Conservation (phyloP, 2,329 filamentous ascomycete species). For the Gaeumannomyces tritici region DNA sequence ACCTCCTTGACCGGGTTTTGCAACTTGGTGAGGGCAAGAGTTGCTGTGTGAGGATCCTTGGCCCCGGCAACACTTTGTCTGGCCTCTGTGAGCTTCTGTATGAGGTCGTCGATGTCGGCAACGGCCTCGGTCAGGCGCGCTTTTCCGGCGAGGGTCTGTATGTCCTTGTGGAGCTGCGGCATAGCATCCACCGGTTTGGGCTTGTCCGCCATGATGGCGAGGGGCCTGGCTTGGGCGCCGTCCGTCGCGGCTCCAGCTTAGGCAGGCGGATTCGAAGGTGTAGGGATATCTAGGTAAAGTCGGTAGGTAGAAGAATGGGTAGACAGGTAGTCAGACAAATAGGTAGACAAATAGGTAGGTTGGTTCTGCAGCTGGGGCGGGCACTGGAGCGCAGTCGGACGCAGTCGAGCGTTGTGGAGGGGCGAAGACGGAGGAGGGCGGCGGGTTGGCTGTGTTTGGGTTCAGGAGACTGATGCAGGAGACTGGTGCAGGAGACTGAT, state of each 20-base stretch:
- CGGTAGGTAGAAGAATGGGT: neutral
- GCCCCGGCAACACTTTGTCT: constrained; percentile 58
- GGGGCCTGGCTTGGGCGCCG: neutral
- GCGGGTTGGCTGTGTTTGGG: neutral
- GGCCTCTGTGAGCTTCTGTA: constrained; percentile 65
- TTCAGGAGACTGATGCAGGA: neutral
- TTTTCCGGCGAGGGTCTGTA: constrained; percentile 60
- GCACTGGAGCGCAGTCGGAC: too few species aligned
- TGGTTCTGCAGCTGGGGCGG: too few species aligned
- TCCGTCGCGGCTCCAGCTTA: neutral
- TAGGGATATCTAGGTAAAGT: neutral
- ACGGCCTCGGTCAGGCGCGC: constrained; percentile 63
- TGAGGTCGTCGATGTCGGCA: constrained; percentile 71
- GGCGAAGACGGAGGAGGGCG: neutral
- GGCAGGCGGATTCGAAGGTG: neutral
- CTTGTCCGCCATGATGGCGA: constrained; percentile 10
- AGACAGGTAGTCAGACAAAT: neutral
- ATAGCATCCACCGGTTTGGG: constrained; percentile 20
- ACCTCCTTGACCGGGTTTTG: constrained; percentile 77
- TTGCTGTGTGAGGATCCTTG: constrained; percentile 59
- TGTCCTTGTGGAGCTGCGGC: constrained; percentile 57
- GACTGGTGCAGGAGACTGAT: neutral
- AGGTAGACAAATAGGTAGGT: too few species aligned
- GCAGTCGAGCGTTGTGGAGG: neutral
- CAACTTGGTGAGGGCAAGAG: constrained; percentile 69